Evolutionary conservation across 176 grass and related monocot species (phyloP).

Genomic region (Metroxylon sagu): DNA sequence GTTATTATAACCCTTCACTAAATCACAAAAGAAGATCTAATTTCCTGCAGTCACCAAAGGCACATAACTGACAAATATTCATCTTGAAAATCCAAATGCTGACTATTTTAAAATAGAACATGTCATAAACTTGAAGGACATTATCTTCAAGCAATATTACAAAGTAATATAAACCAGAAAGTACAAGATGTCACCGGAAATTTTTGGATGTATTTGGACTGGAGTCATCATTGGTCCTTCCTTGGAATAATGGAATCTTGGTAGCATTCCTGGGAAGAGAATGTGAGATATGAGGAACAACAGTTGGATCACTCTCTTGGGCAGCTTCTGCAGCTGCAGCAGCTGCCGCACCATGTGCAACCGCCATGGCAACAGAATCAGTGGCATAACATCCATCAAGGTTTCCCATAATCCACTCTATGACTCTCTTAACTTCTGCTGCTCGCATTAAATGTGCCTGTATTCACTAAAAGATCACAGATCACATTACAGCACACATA

Average conservation of each 20-base stretch:
- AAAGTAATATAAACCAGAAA: not conserved
- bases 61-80: too few relatives aligned
- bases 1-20: too few relatives aligned
- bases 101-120: too few relatives aligned
- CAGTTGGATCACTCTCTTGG: conserved; percentile 42
- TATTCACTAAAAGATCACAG: conserved; percentile 32
- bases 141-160: not conserved
- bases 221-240: conserved; percentile 59
- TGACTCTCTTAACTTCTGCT: conserved; percentile 89
- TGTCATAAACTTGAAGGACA: too few relatives aligned
- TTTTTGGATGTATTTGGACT: conserved; percentile 77
- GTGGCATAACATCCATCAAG: conserved; percentile 52
- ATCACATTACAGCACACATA: conserved; percentile 15
- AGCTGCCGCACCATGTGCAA: conserved; percentile 13
- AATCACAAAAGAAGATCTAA: too few relatives aligned
- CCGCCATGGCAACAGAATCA: conserved; percentile 24
- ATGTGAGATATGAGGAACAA: conserved; percentile 48
- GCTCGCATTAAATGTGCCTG: conserved; percentile 89
- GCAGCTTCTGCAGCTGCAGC: conserved; percentile 37
- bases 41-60: too few relatives aligned
- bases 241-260: conserved; percentile 58
- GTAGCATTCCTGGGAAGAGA: conserved; percentile 40
- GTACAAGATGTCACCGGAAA: conserved; percentile 43
- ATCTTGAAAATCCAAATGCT: too few relatives aligned
- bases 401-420: conserved; percentile 90